Conservation (phyloP, 2,329 filamentous ascomycete genomes). For the Monosporascus sp. region DNA sequence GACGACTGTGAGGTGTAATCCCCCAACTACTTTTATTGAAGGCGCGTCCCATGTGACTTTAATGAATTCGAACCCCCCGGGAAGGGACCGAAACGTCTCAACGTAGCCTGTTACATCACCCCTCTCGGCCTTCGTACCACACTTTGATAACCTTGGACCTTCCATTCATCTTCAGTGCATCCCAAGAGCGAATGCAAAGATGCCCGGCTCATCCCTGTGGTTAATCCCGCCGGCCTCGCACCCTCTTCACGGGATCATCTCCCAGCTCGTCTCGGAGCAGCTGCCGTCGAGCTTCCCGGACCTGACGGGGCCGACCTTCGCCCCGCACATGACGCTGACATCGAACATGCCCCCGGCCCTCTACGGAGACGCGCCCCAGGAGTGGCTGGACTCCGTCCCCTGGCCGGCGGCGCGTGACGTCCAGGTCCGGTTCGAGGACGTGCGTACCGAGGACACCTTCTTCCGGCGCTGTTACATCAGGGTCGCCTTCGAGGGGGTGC, state of each 20-base stretch:
- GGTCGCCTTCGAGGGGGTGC: conserved; percentile 17
- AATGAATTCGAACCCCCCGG: too few relatives aligned
- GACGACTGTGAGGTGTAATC: too few relatives aligned
- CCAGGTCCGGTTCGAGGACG: conserved; percentile 13
- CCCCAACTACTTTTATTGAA: too few relatives aligned
- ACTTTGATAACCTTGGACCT: too few relatives aligned
- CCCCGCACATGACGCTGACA: conserved; percentile 27
- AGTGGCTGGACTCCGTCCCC: conserved; percentile 22
- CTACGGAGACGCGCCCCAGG: conserved; percentile 20
- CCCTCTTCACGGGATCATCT: conserved; percentile 12
- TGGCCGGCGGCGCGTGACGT: conserved; percentile 8
- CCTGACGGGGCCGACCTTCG: conserved; percentile 17
- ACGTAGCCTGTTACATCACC: too few relatives aligned
- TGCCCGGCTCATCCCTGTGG: conserved; percentile 30
- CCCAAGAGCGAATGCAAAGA: conserved; percentile 2
- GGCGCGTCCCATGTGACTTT: too few relatives aligned
- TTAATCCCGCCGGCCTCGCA: conserved; percentile 22
- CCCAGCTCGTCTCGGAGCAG: conserved; percentile 4
- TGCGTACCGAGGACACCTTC: conserved; percentile 23
- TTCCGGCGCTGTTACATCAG: conserved; percentile 24
- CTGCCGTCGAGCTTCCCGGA: conserved; percentile 21
- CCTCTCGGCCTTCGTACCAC: too few relatives aligned
- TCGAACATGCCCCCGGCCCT: conserved; percentile 17
- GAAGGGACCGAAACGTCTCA: too few relatives aligned
- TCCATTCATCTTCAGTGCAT: too few relatives aligned